Conservation (phyloP, 2,329 filamentous ascomycete species). For the Trichothecium roseum region DNA sequence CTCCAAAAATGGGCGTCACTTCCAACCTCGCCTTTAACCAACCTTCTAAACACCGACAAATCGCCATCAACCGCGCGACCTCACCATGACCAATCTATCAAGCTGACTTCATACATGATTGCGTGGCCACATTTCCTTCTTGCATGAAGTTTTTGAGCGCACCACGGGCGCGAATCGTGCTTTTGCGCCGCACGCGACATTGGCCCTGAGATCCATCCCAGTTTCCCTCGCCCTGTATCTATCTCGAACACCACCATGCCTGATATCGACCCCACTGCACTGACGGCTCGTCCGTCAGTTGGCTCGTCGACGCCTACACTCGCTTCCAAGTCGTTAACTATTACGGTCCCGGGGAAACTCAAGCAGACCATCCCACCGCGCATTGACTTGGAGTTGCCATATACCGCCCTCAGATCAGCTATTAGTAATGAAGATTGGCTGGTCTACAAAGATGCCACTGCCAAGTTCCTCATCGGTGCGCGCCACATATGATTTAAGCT, state of each 20-base stretch:
- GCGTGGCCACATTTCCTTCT: slow-evolving; percentile 23
- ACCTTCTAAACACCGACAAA: not conserved
- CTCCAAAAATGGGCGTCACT: too few relatives aligned
- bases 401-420: slow-evolving; percentile 48
- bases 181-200: slow-evolving; percentile 35
- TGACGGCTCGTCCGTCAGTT: slow-evolving; percentile 47
- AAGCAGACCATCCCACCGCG: slow-evolving; percentile 53
- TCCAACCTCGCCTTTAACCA: too few relatives aligned
- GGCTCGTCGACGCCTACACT: slow-evolving; percentile 49
- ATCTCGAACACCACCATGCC: slow-evolving; percentile 36
- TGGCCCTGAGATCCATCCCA: slow-evolving; percentile 16
- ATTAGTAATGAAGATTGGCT: slow-evolving; percentile 54
- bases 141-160: slow-evolving; percentile 33
- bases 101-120: slow-evolving; percentile 29
- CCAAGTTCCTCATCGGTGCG: slow-evolving; percentile 53
- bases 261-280: slow-evolving; percentile 59
- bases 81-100: slow-evolving; percentile 34
- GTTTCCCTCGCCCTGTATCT: slow-evolving; percentile 1
- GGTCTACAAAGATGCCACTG: slow-evolving; percentile 51
- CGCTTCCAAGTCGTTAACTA: slow-evolving; percentile 45
- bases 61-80: slow-evolving; percentile 29
- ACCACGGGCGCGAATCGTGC: slow-evolving; percentile 33
- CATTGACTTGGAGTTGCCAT: slow-evolving; percentile 58
- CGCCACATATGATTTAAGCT: not conserved
- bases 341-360: slow-evolving; percentile 36